Conservation (phyloP, 805 yeast genomes). For the Wickerhamiella qilinensis region DNA sequence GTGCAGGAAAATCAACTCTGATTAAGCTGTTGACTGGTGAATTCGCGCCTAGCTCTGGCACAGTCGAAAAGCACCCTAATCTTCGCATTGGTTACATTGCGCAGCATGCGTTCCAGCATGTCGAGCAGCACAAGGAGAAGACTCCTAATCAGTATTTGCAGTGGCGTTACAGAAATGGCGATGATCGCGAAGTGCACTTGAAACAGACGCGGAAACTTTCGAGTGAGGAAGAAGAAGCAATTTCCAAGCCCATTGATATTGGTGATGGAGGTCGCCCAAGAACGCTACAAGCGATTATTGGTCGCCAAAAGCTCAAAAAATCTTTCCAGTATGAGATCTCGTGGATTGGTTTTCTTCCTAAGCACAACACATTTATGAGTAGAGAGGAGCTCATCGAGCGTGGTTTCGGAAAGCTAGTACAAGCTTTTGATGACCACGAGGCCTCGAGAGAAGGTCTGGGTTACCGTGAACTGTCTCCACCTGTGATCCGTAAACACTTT, state of each 20-base stretch:
- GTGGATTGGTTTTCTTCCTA: slow-evolving; percentile 87
- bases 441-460: slow-evolving; percentile 99
- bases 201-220: slow-evolving; percentile 85
- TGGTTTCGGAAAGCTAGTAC: slow-evolving; percentile 82
- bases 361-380: slow-evolving; percentile 85
- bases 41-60: slow-evolving; percentile 69
- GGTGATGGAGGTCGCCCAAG: slow-evolving; percentile 83
- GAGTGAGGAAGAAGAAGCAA: slow-evolving; percentile 57
- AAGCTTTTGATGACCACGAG: slow-evolving; percentile 96
- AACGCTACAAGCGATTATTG: slow-evolving; percentile 83
- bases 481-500: slow-evolving; percentile 87
- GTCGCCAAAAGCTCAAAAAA: slow-evolving; percentile 92
- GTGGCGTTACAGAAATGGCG: slow-evolving; percentile 97
- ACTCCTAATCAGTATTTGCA: slow-evolving; percentile 95
- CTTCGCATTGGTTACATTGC: slow-evolving; percentile 97
- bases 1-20: slow-evolving; percentile 96
- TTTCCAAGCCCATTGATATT: slow-evolving; percentile 63
- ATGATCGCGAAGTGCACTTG: slow-evolving; percentile 88
- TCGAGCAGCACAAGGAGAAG: slow-evolving; percentile 91
- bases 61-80: slow-evolving; percentile 94
- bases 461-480: slow-evolving; percentile 83
- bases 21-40: slow-evolving; percentile 90
- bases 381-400: slow-evolving; percentile 64
- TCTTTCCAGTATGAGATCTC: slow-evolving; percentile 93
- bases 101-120: slow-evolving; percentile 96